phyloP scores from a whole-genome alignment of 345 rosid species.

The Noccaea caerulescens region DNA sequence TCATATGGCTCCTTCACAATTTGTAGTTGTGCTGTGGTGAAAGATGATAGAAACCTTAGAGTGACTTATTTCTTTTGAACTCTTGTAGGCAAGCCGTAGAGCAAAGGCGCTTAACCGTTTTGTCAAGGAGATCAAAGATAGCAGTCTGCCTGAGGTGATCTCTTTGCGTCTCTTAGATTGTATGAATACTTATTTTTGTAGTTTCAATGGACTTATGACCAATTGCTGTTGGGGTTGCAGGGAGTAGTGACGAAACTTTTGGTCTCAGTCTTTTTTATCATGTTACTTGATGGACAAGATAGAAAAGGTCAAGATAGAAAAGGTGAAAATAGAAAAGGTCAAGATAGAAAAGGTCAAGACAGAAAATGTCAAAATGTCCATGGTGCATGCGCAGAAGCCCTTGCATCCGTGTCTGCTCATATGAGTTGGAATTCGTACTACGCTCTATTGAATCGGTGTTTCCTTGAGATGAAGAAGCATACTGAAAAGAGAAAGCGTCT shows the following conservation, averaged over 20 bases:
- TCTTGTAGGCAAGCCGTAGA: conserved; percentile 69
- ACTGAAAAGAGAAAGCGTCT: conserved; percentile 64
- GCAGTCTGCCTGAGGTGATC: conserved; percentile 52
- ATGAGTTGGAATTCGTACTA: conserved; percentile 75
- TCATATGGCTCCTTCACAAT: neutral
- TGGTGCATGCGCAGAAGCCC: conserved; percentile 67
- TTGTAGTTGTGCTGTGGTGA: conserved; percentile 9
- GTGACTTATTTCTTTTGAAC: neutral
- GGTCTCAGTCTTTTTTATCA: conserved; percentile 73
- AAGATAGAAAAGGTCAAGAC: too few relatives aligned
- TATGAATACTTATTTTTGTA: neutral
- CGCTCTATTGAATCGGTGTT: conserved; percentile 64
- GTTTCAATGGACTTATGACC: neutral
- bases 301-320: conserved; percentile 6
- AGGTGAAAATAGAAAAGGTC: too few relatives aligned
- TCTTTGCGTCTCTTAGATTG: conserved; percentile 1
- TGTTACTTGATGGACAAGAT: conserved; percentile 70
- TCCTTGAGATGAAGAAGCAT: conserved; percentile 56
- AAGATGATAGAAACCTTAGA: neutral
- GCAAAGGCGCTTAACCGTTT: conserved; percentile 71
- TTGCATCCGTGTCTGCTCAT: conserved; percentile 65
- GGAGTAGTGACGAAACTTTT: conserved; percentile 63
- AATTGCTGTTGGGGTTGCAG: conserved; percentile 47
- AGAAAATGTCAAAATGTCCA: conserved; percentile 40
- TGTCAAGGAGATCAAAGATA: conserved; percentile 50